A percentile compares a stretch with the other conserved stretches of the same genome.
Conservation (phyloP, 495 filamentous ascomycete genomes). For the Articulospora tetracladia region DNA sequence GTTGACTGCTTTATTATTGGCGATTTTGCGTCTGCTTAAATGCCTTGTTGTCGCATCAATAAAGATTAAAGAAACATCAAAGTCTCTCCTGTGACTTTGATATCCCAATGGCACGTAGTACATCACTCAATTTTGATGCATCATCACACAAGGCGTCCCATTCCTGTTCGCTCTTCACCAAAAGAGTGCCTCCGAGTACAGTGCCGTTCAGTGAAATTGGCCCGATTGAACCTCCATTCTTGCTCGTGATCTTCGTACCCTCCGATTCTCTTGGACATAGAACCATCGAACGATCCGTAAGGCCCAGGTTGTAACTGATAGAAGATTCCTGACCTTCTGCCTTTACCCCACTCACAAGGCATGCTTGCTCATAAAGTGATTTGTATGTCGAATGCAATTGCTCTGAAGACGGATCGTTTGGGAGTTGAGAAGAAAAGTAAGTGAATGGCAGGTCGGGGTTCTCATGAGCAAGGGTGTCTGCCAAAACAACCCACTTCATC, state of each 20-base stretch:
- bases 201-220: constrained; percentile 72
- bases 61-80: not conserved
- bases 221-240: constrained; percentile 36
- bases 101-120: constrained; percentile 60
- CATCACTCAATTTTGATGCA: constrained; percentile 43
- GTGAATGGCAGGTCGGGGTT: constrained; percentile 41
- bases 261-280: constrained; percentile 58
- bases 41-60: not conserved
- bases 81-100: constrained; percentile 25
- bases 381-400: constrained; percentile 44
- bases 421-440: constrained; percentile 44
- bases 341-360: constrained; percentile 15
- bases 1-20: not conserved
- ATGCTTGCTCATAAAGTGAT: constrained; percentile 52
- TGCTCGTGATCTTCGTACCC: constrained; percentile 29
- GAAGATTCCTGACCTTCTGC: constrained; percentile 32
- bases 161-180: constrained; percentile 71
- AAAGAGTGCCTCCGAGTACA: constrained; percentile 71
- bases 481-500: constrained; percentile 45
- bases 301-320: constrained; percentile 77
- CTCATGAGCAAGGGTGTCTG: constrained; percentile 36
- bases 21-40: not conserved
- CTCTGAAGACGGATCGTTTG: constrained; percentile 34
- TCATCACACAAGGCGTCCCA: constrained; percentile 59
- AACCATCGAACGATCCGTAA: constrained; percentile 66